These are phyloP conservation scores for Zymoseptoria pseudotritici DNA, from an alignment of 2,329 filamentous ascomycete species.

Conservation along the genomic window DNA sequence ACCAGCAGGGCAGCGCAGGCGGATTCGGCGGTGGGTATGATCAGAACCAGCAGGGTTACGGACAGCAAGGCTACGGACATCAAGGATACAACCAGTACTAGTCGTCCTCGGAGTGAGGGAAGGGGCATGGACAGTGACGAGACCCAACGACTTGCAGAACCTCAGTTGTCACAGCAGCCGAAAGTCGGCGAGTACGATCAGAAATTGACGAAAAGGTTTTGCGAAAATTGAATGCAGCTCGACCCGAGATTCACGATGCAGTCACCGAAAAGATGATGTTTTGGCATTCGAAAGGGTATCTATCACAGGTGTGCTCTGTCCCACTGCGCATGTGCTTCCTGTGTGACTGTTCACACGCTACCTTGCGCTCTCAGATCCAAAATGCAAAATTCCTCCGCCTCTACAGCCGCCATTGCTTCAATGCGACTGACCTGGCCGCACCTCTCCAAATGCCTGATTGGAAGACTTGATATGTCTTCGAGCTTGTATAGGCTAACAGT, in stretches of 20 bases:
- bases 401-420: neutral
- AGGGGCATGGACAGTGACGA: neutral
- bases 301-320: neutral
- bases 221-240: neutral
- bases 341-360: neutral
- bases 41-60: slow-evolving; percentile 8
- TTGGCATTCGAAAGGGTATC: neutral
- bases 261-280: neutral
- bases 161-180: neutral
- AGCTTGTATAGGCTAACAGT: neutral
- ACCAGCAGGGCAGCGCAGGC: slow-evolving; percentile 8
- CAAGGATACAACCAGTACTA: neutral
- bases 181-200: neutral
- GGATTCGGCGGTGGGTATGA: slow-evolving; percentile 13
- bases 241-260: neutral
- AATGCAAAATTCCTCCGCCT: neutral
- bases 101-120: neutral
- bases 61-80: neutral
- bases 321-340: neutral
- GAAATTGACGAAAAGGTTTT: neutral
- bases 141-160: neutral
- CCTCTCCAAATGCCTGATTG: neutral
- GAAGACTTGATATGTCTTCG: neutral
- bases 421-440: neutral
- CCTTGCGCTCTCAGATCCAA: neutral